Evolutionary conservation across 164 flowering plant species (phyloP).

Genomic region (Echeveria elegans): DNA sequence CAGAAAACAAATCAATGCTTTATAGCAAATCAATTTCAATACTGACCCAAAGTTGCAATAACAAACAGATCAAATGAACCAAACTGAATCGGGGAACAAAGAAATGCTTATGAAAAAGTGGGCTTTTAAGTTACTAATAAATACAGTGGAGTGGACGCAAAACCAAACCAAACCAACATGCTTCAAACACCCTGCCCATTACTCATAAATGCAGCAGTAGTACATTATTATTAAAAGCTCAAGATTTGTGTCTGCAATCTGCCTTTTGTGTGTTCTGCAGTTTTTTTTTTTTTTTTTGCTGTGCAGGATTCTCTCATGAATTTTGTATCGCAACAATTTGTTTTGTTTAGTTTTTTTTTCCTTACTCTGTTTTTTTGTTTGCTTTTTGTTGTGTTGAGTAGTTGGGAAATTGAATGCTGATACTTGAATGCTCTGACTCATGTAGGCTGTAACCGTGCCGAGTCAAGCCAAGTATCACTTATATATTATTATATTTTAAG

Average conservation of each 20-base stretch:
- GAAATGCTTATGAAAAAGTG: not conserved
- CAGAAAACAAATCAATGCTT: too few relatives aligned
- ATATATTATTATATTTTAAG: too few relatives aligned
- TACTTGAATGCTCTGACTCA: slow-evolving; percentile 2
- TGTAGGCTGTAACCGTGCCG: too few relatives aligned
- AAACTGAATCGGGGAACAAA: not conserved
- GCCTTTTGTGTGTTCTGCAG: not conserved
- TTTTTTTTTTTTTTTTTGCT: slow-evolving; percentile 7
- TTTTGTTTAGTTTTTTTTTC: too few relatives aligned
- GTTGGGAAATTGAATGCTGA: slow-evolving; percentile 1
- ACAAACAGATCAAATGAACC: not conserved
- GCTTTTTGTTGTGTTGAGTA: not conserved
- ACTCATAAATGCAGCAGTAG: not conserved
- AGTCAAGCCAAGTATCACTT: too few relatives aligned
- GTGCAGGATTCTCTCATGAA: not conserved
- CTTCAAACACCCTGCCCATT: slow-evolving; percentile 6
- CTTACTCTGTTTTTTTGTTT: too few relatives aligned
- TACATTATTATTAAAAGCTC: not conserved
- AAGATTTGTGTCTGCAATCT: slow-evolving; percentile 3
- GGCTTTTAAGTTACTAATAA: not conserved
- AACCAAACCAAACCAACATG: slow-evolving; percentile 7
- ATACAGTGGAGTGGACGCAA: not conserved
- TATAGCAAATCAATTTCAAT: too few relatives aligned
- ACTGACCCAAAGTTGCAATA: too few relatives aligned
- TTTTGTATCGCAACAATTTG: not conserved